Percentiles rank a stretch among this genome's conserved stretches.
phyloP scores from a whole-genome alignment of 352 stramenopile species.

The Phytophthora citricola region DNA sequence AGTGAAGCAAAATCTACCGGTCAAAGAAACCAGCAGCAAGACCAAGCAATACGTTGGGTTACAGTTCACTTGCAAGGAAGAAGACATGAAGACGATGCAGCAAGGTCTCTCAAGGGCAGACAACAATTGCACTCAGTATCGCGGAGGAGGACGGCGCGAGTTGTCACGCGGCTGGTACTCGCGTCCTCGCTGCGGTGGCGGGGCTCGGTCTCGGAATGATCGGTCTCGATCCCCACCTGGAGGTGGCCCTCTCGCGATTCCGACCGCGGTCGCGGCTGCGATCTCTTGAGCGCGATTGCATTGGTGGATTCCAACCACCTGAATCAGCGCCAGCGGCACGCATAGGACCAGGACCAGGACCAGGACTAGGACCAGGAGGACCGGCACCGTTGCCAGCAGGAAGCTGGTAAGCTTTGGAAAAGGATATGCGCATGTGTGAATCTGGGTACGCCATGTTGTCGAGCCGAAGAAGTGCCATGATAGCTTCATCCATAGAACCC shows the following conservation, averaged over 20 bases:
- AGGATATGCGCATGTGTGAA: constrained; percentile 82
- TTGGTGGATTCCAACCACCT: constrained; percentile 31
- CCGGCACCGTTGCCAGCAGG: constrained; percentile 14
- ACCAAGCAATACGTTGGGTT: constrained; percentile 8
- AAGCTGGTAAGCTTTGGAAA: constrained; percentile 74
- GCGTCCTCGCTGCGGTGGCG: constrained; percentile 36
- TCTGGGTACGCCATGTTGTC: constrained; percentile 80
- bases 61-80: constrained; percentile 14
- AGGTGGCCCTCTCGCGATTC: constrained; percentile 37
- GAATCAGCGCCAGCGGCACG: constrained; percentile 33
- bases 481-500: constrained; percentile 74
- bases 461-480: constrained; percentile 70
- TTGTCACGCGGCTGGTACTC: constrained; percentile 40
- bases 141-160: constrained; percentile 38
- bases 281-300: constrained; percentile 43
- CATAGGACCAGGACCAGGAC: constrained; percentile 32
- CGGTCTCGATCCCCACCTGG: constrained; percentile 37
- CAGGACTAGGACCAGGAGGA: constrained; percentile 16
- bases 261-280: constrained; percentile 58
- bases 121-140: constrained; percentile 32
- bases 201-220: constrained; percentile 39
- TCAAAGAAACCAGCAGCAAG: constrained; percentile 14
- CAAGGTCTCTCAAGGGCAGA: constrained; percentile 13
- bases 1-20: constrained; percentile 23
- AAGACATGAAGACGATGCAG: neutral